Base-by-base conservation (phyloP, 305 asterid genomes). In the Fraxinus nigra region DNA sequence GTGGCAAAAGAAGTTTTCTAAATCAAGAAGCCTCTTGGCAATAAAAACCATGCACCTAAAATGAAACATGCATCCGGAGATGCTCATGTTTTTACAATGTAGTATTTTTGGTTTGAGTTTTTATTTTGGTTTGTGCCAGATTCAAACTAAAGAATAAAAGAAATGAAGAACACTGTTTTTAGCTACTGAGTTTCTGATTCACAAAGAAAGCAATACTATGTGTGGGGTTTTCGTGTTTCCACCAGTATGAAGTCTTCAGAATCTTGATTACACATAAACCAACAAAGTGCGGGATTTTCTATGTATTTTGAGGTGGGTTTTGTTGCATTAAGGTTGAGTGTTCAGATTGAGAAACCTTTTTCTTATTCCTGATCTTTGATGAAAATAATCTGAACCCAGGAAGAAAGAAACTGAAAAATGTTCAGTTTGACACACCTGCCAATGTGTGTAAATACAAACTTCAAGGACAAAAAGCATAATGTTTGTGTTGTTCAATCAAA, bases 381-480 rank as follows among this genome's bases (percentile, higher is more conserved):
- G 84, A 83, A 78, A 85, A 82, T 37, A 35, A 73, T 35, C 82
- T 73, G 82, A 74, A 74, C 74, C 51, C 80, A 75, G 51, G 72
- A 69, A 51, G 30, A 75, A 86, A 61, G 8, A 40, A 69, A 28
- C 38, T 33, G 26, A 13, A 5, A 69, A 78, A 56, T 30, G 73
- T 48, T 86, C 82, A 82, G 79, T 80, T 81, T 83, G 82, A 82
- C 88, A 86, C 87, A 82, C 1, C 78, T 82, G 81, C 79, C 89
- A 81, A 86, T 78, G 85, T 79, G 80, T 69, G 48, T 67, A 77
- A 85, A 35, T 87, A 90, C 93, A 92, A 89, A 92, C 92, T 90
- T 89, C 93, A 87, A 90, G 89, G 93, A 90, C 93, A 92, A 92
- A 91, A 90, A 78, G 91, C 90, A 92, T 83, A 86, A 88, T 86